These are phyloP conservation scores for Peribolospora kevripleyi DNA, from an alignment of 768 basidiomycete genomes.

Conservation along the genomic window DNA sequence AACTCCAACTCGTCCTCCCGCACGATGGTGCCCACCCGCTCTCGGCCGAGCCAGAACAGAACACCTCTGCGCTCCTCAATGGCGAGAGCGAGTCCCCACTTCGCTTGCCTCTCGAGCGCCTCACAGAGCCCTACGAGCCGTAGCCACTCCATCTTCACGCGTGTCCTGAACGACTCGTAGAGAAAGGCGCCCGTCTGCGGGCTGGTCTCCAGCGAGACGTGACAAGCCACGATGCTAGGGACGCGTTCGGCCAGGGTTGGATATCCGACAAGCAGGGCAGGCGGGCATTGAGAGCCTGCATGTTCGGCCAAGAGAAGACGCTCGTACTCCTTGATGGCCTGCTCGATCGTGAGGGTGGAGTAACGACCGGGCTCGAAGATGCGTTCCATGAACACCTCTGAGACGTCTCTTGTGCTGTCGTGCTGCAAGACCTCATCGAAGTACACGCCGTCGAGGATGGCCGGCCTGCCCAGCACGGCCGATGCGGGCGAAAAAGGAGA, in stretches of 20 bases:
- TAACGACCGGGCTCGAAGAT: slow-evolving; percentile 73
- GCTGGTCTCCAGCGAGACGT: slow-evolving; percentile 46
- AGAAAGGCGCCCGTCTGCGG: slow-evolving; percentile 55
- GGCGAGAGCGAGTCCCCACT: slow-evolving; percentile 15
- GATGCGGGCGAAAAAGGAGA: slow-evolving; percentile 6
- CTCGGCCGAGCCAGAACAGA: not conserved
- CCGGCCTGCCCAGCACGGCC: slow-evolving; percentile 28
- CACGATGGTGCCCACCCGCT: no score
- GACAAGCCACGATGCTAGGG: slow-evolving; percentile 62
- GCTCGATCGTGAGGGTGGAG: slow-evolving; percentile 53
- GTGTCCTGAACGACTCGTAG: slow-evolving; percentile 56
- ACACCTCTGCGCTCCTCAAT: slow-evolving; percentile 5
- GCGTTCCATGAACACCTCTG: slow-evolving; percentile 54
- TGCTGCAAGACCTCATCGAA: slow-evolving; percentile 54
- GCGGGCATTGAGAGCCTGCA: slow-evolving; percentile 9
- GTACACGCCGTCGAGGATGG: slow-evolving; percentile 33
- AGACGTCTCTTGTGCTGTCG: slow-evolving; percentile 31
- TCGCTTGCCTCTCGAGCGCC: slow-evolving; percentile 41
- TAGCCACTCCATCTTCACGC: slow-evolving; percentile 80
- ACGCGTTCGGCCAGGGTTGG: slow-evolving; percentile 47
- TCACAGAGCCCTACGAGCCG: slow-evolving; percentile 70
- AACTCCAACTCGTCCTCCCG: no score
- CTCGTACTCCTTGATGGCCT: slow-evolving; percentile 60
- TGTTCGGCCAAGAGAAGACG: slow-evolving; percentile 38
- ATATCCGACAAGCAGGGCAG: slow-evolving; percentile 36